These are phyloP conservation scores for Pelargonium nanum DNA, from an alignment of 345 rosid species.

Conservation along the genomic window DNA sequence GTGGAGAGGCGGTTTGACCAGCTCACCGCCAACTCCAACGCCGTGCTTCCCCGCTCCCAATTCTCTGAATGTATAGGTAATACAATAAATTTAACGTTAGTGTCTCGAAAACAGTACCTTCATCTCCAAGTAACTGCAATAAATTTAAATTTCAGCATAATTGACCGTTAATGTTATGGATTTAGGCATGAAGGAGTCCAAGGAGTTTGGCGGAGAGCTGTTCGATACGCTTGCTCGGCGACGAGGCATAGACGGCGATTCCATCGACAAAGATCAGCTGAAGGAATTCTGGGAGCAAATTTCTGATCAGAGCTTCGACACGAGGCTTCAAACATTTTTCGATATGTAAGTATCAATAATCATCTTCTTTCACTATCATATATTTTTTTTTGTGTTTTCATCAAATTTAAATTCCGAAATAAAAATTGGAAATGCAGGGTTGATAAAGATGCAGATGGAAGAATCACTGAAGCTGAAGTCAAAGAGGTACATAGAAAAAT, in stretches of 20 bases:
- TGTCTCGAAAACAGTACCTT: no score
- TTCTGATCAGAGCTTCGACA: slow-evolving; percentile 72
- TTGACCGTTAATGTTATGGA: slow-evolving; percentile 23
- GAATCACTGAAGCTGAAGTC: slow-evolving; percentile 80
- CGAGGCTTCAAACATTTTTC: slow-evolving; percentile 76
- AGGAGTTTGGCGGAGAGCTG: slow-evolving; percentile 72
- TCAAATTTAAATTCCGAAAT: not conserved
- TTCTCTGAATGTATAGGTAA: slow-evolving; percentile 83
- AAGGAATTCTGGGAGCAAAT: slow-evolving; percentile 67
- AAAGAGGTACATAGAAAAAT: slow-evolving; percentile 6
- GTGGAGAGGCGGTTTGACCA: slow-evolving; percentile 53
- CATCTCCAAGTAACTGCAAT: not conserved
- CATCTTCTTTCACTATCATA: no score
- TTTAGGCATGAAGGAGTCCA: slow-evolving; percentile 57
- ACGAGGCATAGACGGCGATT: slow-evolving; percentile 48
- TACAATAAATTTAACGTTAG: no score
- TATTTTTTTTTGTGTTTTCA: no score
- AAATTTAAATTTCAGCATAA: not conserved
- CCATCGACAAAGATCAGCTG: slow-evolving; percentile 55
- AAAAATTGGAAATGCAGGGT: slow-evolving; percentile 9
- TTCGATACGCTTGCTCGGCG: slow-evolving; percentile 62
- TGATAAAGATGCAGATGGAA: slow-evolving; percentile 73
- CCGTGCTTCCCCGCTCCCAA: slow-evolving; percentile 42
- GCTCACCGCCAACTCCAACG: slow-evolving; percentile 39
- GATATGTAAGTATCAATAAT: slow-evolving; percentile 43